phyloP scores from a whole-genome alignment of 2,329 filamentous ascomycete species.

The Rhinocladiella similis region DNA sequence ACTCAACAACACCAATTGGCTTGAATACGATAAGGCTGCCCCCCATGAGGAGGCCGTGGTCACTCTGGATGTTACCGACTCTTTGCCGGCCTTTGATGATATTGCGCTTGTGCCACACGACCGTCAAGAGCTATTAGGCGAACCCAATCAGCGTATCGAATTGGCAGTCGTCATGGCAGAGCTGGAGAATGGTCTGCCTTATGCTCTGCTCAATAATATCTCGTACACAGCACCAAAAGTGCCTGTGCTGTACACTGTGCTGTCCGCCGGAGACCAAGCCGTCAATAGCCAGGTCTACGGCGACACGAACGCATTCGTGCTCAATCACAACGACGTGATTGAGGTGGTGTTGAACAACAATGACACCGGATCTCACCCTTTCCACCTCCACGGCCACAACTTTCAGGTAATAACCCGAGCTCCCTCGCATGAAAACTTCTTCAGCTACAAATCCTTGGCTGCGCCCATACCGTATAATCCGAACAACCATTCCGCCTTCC shows the following conservation, averaged over 20 bases:
- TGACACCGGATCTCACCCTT: constrained; percentile 61
- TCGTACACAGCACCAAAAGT: constrained; percentile 75
- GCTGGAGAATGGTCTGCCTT: constrained; percentile 60
- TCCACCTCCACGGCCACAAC: constrained; percentile 62
- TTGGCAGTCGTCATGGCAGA: constrained; percentile 67
- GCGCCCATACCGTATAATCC: too few species aligned
- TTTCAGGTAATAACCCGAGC: too few species aligned
- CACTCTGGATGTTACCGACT: constrained; percentile 41
- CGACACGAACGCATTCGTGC: constrained; percentile 65
- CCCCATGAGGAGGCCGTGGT: constrained; percentile 31
- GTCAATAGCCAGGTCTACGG: constrained; percentile 65
- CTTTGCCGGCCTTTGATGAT: constrained; percentile 69
- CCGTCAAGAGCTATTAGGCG: constrained; percentile 57
- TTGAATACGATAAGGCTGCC: constrained; percentile 58
- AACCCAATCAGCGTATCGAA: constrained; percentile 61
- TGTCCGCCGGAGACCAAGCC: constrained; percentile 59
- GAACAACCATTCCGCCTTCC: too few species aligned
- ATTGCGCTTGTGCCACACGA: constrained; percentile 70
- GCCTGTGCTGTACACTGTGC: constrained; percentile 74
- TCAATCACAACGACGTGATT: constrained; percentile 58
- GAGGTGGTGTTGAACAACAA: constrained; percentile 43
- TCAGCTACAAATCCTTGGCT: too few species aligned
- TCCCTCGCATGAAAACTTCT: too few species aligned
- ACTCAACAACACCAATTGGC: constrained; percentile 59
- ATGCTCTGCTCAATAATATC: constrained; percentile 70